Percentiles rank a stretch among this genome's conserved stretches.
phyloP scores from a whole-genome alignment of 768 basidiomycete genomes.

The Melanogaster broomeanus region DNA sequence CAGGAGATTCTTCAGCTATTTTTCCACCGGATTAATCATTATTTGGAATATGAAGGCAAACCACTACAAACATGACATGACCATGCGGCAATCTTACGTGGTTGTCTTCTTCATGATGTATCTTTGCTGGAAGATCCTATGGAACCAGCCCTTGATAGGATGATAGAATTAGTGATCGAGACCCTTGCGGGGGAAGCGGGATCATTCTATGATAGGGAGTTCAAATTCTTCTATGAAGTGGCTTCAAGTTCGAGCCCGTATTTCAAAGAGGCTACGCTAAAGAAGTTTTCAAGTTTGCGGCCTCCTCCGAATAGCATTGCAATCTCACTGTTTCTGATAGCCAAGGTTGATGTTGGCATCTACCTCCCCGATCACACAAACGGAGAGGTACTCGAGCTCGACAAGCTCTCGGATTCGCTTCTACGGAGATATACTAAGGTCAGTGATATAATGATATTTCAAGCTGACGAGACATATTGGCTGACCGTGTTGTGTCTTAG shows the following conservation, averaged over 20 bases:
- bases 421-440: slow-evolving; percentile 98
- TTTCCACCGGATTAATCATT: slow-evolving; percentile 99
- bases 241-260: slow-evolving; percentile 98
- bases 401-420: slow-evolving; percentile 94
- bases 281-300: slow-evolving; percentile 75
- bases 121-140: slow-evolving; percentile 80
- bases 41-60: slow-evolving; percentile 99
- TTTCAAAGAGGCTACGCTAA: slow-evolving; percentile 92
- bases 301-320: background rate
- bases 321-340: slow-evolving; percentile 45
- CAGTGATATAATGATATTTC: background rate
- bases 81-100: too few relatives aligned
- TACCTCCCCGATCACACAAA: slow-evolving; percentile 98
- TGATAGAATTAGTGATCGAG: slow-evolving; percentile 77
- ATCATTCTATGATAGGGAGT: slow-evolving; percentile 92
- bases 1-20: slow-evolving; percentile 96
- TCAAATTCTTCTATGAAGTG: slow-evolving; percentile 93
- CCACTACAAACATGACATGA: slow-evolving; percentile 85
- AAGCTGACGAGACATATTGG: background rate
- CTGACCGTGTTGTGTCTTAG: slow-evolving; percentile 45
- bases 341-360: slow-evolving; percentile 96
- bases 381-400: slow-evolving; percentile 94
- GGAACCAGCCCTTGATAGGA: slow-evolving; percentile 91
- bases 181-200: slow-evolving; percentile 88
- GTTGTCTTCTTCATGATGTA: background rate